phyloP scores from a whole-genome alignment of 139 green algal species.

The Micromonas commoda region DNA sequence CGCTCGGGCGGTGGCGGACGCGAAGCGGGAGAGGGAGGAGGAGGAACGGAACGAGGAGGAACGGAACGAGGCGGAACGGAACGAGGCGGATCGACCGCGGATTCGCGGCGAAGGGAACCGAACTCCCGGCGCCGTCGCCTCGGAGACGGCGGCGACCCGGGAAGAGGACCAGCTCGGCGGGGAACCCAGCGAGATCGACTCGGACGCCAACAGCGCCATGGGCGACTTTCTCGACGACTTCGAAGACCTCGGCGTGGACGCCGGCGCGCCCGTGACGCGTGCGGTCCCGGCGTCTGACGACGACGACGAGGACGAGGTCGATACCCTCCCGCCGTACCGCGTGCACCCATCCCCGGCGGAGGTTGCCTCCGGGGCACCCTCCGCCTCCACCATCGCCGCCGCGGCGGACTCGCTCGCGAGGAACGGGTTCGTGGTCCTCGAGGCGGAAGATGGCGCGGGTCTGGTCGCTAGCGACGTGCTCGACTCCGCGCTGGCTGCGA shows the following conservation, averaged over 20 bases:
- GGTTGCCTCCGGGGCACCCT: neutral
- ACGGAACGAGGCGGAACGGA: neutral
- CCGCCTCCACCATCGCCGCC: neutral
- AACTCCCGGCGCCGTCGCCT: too few species aligned
- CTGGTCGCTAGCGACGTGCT: neutral
- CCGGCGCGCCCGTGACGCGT: too few species aligned
- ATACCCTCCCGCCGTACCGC: neutral
- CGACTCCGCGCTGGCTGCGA: neutral
- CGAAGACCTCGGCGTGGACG: constrained; percentile 1
- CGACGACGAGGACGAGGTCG: neutral
- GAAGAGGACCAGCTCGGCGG: neutral
- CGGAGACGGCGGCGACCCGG: too few species aligned
- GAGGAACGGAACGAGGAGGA: neutral
- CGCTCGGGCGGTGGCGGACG: neutral
- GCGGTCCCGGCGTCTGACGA: neutral
- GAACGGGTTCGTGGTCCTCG: neutral
- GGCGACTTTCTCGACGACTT: constrained; percentile 5
- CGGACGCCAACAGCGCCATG: neutral
- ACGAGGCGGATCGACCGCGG: too few species aligned
- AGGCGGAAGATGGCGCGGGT: neutral
- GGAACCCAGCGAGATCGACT: neutral
- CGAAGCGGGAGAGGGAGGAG: neutral
- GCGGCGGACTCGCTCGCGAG: neutral
- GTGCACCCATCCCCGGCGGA: neutral
- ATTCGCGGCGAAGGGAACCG: too few species aligned